A percentile compares a stretch with the other conserved stretches of the same genome.
Conservation (phyloP, 305 asterid genomes). For the Plantago rigida region DNA sequence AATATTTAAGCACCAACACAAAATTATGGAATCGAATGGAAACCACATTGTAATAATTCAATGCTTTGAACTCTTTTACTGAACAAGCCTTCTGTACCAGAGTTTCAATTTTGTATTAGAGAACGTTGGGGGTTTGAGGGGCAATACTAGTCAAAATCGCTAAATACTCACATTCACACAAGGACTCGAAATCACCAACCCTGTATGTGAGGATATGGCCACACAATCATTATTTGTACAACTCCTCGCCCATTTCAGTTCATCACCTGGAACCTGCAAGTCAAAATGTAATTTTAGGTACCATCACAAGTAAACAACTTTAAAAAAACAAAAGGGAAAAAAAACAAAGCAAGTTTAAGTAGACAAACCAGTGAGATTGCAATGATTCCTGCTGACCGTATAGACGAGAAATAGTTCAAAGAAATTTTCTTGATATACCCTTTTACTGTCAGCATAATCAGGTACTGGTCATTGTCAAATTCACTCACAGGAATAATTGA, state of each 20-base stretch:
- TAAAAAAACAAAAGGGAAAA: conserved; percentile 17
- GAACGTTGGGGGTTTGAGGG: not conserved
- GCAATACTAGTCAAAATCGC: not conserved
- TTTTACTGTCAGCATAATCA: conserved; percentile 84
- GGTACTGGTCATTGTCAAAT: conserved; percentile 75
- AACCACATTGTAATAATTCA: conserved; percentile 14
- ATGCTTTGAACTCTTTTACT: conserved; percentile 9
- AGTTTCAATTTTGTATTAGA: not conserved
- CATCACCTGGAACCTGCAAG: conserved; percentile 89
- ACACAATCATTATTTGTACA: conserved; percentile 84
- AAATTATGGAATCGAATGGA: conserved; percentile 7
- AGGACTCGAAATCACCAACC: conserved; percentile 70
- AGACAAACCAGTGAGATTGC: conserved; percentile 86
- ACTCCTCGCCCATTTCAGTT: conserved; percentile 82
- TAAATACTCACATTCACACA: conserved; percentile 57
- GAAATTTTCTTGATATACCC: conserved; percentile 93
- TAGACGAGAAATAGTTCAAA: conserved; percentile 78
- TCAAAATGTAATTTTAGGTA: conserved; percentile 23
- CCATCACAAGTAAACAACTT: conserved; percentile 1
- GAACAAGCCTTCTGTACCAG: not conserved
- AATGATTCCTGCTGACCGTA: conserved; percentile 84
- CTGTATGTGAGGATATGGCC: conserved; percentile 96
- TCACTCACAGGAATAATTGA: conserved; percentile 95
- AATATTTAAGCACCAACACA: conserved; percentile 6
- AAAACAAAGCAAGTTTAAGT: conserved; percentile 20